Conservation (phyloP, 2,329 filamentous ascomycete genomes). For the Monilinia laxa region DNA sequence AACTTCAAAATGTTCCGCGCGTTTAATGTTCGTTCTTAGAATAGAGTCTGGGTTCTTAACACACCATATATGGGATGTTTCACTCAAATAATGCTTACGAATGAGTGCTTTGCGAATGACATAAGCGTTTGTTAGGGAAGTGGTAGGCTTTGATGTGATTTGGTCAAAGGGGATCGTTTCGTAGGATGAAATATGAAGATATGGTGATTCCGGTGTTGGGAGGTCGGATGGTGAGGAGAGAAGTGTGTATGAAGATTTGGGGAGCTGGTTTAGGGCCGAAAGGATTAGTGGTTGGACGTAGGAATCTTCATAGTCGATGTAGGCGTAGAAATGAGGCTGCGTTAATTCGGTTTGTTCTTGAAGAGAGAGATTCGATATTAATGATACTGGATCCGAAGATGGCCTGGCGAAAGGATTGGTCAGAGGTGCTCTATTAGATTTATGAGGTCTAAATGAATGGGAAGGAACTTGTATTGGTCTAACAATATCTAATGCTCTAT, state of each 20-base stretch:
- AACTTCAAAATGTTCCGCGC: conserved; percentile 83
- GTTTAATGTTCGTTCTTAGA: conserved; percentile 69
- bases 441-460: neutral
- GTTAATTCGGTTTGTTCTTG: conserved; percentile 30
- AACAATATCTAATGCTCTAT: conserved; percentile 39
- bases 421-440: conserved; percentile 22
- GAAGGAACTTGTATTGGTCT: conserved; percentile 37
- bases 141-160: conserved; percentile 59
- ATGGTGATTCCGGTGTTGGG: conserved; percentile 27
- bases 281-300: conserved; percentile 89
- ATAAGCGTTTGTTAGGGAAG: conserved; percentile 80
- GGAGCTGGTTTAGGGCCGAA: conserved; percentile 65
- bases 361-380: conserved; percentile 29
- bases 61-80: conserved; percentile 81
- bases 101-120: conserved; percentile 95
- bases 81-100: conserved; percentile 88
- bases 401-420: conserved; percentile 23
- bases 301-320: conserved; percentile 79
- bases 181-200: conserved; percentile 80
- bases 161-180: conserved; percentile 84
- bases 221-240: conserved; percentile 49
- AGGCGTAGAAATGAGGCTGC: conserved; percentile 58
- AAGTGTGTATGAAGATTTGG: conserved; percentile 53
- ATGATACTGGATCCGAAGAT: conserved; percentile 26
- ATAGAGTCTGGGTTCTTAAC: conserved; percentile 75